Evolutionary conservation across 163 green algal genomes (phyloP).

Genomic region (Chlorella variabilis): DNA sequence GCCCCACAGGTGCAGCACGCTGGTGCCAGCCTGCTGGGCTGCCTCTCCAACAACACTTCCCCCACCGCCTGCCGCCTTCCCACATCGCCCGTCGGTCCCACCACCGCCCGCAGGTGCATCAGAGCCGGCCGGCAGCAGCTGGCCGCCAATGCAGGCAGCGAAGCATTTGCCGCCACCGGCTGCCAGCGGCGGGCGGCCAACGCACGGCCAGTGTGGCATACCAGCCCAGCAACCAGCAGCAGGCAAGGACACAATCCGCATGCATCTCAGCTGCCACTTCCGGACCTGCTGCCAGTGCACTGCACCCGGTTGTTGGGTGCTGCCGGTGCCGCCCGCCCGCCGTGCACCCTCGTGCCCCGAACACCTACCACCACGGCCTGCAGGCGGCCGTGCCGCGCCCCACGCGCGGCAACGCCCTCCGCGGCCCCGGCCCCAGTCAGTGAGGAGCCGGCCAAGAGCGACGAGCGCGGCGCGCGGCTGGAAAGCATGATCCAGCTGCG

Average conservation of each 20-base stretch:
- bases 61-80: background rate
- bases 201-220: no score
- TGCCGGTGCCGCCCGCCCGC: no score
- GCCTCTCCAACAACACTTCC: background rate
- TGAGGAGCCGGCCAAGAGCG: background rate
- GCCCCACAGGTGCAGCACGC: background rate
- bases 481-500: constrained; percentile 57
- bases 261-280: no score
- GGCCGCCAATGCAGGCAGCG: background rate
- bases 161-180: background rate
- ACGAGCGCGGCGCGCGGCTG: constrained; percentile 45
- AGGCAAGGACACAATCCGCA: no score
- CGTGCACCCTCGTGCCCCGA: no score
- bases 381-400: background rate
- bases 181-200: background rate
- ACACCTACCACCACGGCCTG: background rate
- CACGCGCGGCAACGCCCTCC: background rate
- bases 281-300: no score
- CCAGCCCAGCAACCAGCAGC: background rate
- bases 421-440: background rate
- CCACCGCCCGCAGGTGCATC: background rate
- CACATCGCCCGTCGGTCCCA: no score
- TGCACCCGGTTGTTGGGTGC: no score
- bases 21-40: background rate
- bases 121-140: background rate